Base-by-base conservation (phyloP, 129 eudicot genomes). In the Logfia minima region DNA sequence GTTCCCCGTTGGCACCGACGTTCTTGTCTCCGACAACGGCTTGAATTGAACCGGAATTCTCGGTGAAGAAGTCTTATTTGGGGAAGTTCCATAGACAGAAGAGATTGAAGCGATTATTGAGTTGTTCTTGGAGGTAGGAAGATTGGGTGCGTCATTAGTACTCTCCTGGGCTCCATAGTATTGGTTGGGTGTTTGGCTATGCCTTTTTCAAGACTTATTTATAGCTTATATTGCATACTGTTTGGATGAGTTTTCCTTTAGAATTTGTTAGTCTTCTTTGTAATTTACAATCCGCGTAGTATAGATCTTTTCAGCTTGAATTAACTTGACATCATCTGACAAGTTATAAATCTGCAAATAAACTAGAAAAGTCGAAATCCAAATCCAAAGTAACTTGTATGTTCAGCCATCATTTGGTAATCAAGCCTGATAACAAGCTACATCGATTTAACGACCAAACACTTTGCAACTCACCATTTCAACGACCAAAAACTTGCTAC, bases 131-230 rank as follows among this genome's bases (percentile, higher is more conserved):
- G 74, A 90, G 89, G 85, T 88, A 88, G 0, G 74, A 26, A 9
- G 88, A 86, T 79, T 8, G 93, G 91, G 34, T 80, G 82, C 6
- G 83, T 69, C 66, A 84, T 75, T n/a, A 92, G 83, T 8, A 92
- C 92, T 3, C 89, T 83, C 13, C 84, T 85, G 60, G 80, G 37
- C 43, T 89, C 55, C 55, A 48, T 48, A 6, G 18, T 13, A 14
- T 48, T 37, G 43, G 69, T 58, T 26, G 11, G 39, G 11, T 64
- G 48, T 26, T 9, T 34, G 16, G 51, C 9, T 39, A 9, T 39
- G 34, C 34, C 3, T 32, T 32, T 32, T 32, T 35, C 1, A 35
- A 35, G 8, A 35, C 41, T 35, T 6, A 35, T 6, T 4, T 35
- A 35, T 35, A 35, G 9, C 9, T 35, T 6, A 6, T 37, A 37